Evolutionary conservation across 2,329 filamentous ascomycete genomes (phyloP).

Genomic region (Colletotrichum lindemuthianum): DNA sequence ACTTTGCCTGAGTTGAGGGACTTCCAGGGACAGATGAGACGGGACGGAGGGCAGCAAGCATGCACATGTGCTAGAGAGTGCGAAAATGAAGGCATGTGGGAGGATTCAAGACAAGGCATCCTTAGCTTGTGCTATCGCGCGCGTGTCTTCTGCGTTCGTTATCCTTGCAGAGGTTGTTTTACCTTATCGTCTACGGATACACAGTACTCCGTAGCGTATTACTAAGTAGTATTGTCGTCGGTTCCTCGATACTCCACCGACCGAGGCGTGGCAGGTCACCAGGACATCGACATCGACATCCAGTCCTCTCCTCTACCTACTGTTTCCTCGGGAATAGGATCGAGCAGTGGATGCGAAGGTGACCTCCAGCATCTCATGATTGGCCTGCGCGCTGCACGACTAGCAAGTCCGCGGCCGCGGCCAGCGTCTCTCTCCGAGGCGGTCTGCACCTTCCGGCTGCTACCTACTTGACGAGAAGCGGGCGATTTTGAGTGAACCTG

Average conservation of each 20-base stretch:
- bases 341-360: neutral
- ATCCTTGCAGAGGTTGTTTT: neutral
- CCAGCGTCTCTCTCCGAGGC: slow-evolving; percentile 14
- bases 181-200: too few relatives aligned
- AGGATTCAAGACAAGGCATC: slow-evolving; percentile 26
- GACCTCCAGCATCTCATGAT: slow-evolving; percentile 1
- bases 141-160: slow-evolving; percentile 13
- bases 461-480: neutral
- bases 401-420: neutral
- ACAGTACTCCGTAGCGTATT: too few relatives aligned
- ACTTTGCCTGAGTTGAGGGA: neutral
- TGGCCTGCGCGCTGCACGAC: slow-evolving; percentile 7
- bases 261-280: too few relatives aligned
- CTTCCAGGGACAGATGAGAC: neutral
- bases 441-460: slow-evolving; percentile 8
- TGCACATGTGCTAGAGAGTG: slow-evolving; percentile 10
- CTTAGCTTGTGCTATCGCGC: slow-evolving; percentile 12
- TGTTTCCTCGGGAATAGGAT: neutral
- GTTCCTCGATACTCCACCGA: too few relatives aligned
- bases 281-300: too few relatives aligned
- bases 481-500: neutral
- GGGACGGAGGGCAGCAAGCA: slow-evolving; percentile 9
- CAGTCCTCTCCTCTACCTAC: too few relatives aligned
- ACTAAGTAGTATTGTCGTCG: too few relatives aligned
- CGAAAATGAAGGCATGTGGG: slow-evolving; percentile 22